Conservation (phyloP, 148 eudicot genomes). For the Pharnaceum exiguum region DNA sequence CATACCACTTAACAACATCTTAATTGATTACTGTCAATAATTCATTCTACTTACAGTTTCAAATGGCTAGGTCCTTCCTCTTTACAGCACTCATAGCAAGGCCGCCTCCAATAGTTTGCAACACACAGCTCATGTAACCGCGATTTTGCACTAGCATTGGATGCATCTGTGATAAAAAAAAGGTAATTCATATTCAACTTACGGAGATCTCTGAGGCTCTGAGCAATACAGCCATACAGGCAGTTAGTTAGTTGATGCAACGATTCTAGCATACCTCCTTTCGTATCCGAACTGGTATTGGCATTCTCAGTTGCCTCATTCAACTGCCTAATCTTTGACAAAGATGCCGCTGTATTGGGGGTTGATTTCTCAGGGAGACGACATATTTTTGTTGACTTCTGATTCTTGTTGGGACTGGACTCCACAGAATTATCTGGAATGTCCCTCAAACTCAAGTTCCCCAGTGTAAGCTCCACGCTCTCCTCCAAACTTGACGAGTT, state of each 20-base stretch:
- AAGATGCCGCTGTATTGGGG: conserved; percentile 15
- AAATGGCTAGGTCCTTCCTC: conserved; percentile 81
- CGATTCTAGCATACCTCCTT: conserved; percentile 10
- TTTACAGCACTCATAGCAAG: conserved; percentile 59
- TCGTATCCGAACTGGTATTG: conserved; percentile 8
- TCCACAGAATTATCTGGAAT: conserved; percentile 16
- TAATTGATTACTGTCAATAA: not conserved
- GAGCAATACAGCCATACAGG: not conserved
- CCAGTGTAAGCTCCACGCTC: conserved; percentile 14
- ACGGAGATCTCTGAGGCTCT: too few relatives aligned
- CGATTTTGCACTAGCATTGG: conserved; percentile 41
- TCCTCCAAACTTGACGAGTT: conserved; percentile 35
- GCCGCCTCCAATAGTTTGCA: conserved; percentile 70
- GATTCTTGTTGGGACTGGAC: conserved; percentile 1
- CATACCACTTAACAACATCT: too few relatives aligned
- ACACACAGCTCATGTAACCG: conserved; percentile 65
- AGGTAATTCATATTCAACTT: too few relatives aligned
- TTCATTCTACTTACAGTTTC: conserved; percentile 49
- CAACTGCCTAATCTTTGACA: conserved; percentile 14
- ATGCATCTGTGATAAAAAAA: not conserved
- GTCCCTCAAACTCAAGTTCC: conserved; percentile 23
- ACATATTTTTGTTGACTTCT: not conserved
- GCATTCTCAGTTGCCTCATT: conserved; percentile 8
- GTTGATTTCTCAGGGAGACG: conserved; percentile 9
- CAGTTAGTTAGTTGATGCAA: not conserved